Conservation (phyloP, 2,329 filamentous ascomycete genomes). For the Fusarium pilosicola region DNA sequence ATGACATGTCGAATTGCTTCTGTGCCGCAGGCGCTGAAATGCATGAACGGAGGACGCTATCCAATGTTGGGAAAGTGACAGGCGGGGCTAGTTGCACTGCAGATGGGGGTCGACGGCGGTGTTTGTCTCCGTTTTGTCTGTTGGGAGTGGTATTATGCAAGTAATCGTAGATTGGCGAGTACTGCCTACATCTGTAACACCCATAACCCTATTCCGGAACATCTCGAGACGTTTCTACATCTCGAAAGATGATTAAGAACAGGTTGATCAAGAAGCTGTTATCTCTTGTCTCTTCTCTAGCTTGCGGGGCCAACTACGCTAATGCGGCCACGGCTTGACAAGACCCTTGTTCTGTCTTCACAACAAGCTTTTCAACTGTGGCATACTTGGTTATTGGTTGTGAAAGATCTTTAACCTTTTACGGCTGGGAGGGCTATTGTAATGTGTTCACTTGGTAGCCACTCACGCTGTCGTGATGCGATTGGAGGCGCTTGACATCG, state of each 20-base stretch:
- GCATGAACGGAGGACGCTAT: not conserved
- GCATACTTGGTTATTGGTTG: not conserved
- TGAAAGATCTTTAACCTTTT: not conserved
- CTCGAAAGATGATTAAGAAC: not conserved
- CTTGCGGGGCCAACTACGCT: constrained; percentile 20
- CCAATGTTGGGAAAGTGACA: constrained; percentile 8
- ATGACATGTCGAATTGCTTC: not conserved
- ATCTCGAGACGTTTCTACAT: fast-evolving
- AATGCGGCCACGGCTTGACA: constrained; percentile 2
- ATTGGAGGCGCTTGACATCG: not conserved
- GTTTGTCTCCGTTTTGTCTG: not conserved
- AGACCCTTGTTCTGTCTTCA: not conserved
- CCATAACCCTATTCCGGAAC: fast-evolving
- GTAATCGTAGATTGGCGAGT: not conserved
- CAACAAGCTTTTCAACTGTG: not conserved
- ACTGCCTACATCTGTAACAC: not conserved
- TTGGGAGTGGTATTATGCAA: not conserved
- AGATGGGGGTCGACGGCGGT: not conserved
- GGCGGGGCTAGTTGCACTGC: not conserved
- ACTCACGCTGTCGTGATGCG: not conserved
- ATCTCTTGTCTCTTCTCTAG: not conserved
- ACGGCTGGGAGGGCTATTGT: not conserved
- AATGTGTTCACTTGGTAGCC: not conserved
- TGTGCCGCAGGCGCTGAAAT: not conserved
- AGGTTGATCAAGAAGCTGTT: not conserved